Evolutionary conservation across 352 stramenopile genomes (phyloP).

Genomic region (Pythium pectinolyticum): DNA sequence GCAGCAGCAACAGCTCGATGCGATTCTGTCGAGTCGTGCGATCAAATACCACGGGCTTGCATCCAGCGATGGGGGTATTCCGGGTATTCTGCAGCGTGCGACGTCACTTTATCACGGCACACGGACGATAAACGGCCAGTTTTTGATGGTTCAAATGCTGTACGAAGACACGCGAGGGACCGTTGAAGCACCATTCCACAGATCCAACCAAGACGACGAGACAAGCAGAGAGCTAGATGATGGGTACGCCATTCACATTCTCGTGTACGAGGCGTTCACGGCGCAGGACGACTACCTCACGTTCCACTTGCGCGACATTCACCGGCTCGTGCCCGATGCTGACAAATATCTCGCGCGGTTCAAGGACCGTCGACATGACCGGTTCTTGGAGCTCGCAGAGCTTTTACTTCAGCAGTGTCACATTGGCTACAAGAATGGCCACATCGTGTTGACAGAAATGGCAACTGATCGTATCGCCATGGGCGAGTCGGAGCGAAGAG

Average conservation of each 20-base stretch:
- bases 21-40: constrained; percentile 47
- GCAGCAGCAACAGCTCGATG: constrained; percentile 47
- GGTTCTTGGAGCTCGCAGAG: constrained; percentile 45
- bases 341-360: constrained; percentile 39
- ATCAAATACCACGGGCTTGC: constrained; percentile 57
- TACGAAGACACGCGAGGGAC: constrained; percentile 44
- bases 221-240: constrained; percentile 15
- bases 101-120: constrained; percentile 45
- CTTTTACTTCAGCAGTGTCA: constrained; percentile 44
- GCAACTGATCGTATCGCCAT: not conserved
- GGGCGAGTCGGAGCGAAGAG: not conserved
- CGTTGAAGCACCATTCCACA: not conserved
- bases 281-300: constrained; percentile 48
- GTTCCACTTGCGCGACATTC: constrained; percentile 50
- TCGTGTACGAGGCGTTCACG: constrained; percentile 50
- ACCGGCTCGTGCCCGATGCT: constrained; percentile 37
- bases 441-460: constrained; percentile 54
- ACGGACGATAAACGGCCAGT: constrained; percentile 39
- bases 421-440: constrained; percentile 70
- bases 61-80: constrained; percentile 38
- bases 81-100: constrained; percentile 51
- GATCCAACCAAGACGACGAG: constrained; percentile 3
- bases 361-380: constrained; percentile 32
- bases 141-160: constrained; percentile 59
- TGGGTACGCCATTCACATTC: constrained; percentile 51